phyloP scores from a whole-genome alignment of 1,284 basidiomycete genomes.

The Ganoderma sinense region DNA sequence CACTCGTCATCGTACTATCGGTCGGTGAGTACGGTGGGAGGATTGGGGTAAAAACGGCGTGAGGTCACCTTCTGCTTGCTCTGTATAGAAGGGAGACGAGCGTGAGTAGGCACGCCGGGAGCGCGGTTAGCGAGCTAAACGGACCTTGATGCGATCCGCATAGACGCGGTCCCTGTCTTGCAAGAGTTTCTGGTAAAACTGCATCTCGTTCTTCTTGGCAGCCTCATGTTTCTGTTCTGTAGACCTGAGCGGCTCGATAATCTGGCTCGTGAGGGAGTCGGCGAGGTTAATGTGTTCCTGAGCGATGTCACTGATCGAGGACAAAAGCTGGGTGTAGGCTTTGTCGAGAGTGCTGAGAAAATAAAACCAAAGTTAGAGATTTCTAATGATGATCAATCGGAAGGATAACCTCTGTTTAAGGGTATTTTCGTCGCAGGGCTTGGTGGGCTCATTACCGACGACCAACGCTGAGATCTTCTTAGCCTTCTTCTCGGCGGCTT shows the following conservation, averaged over 20 bases:
- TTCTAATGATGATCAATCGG: constrained; percentile 7
- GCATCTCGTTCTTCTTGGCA: constrained; percentile 74
- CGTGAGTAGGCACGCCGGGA: constrained; percentile 7
- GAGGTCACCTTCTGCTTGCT: constrained; percentile 72
- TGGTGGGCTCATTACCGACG: constrained; percentile 72
- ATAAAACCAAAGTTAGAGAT: not conserved
- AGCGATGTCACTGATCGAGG: constrained; percentile 63
- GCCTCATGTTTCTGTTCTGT: constrained; percentile 72
- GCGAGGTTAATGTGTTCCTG: constrained; percentile 76
- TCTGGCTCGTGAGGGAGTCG: constrained; percentile 63
- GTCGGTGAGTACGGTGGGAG: constrained; percentile 19
- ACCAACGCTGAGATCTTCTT: constrained; percentile 63
- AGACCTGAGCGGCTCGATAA: constrained; percentile 68
- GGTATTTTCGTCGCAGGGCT: constrained; percentile 61
- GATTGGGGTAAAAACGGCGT: not conserved
- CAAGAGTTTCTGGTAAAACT: constrained; percentile 76
- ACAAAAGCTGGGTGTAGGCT: constrained; percentile 72
- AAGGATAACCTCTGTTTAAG: constrained; percentile 61
- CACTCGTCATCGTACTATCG: constrained; percentile 81
- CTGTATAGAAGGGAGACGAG: constrained; percentile 44
- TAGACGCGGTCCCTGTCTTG: constrained; percentile 74
- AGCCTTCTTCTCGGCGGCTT: constrained; percentile 73
- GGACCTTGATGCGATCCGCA: constrained; percentile 72
- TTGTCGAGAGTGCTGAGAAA: constrained; percentile 66
- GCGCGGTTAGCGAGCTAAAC: constrained; percentile 5